Conservation (phyloP, 2,329 filamentous ascomycete species). For the Calonectria henricotiae region DNA sequence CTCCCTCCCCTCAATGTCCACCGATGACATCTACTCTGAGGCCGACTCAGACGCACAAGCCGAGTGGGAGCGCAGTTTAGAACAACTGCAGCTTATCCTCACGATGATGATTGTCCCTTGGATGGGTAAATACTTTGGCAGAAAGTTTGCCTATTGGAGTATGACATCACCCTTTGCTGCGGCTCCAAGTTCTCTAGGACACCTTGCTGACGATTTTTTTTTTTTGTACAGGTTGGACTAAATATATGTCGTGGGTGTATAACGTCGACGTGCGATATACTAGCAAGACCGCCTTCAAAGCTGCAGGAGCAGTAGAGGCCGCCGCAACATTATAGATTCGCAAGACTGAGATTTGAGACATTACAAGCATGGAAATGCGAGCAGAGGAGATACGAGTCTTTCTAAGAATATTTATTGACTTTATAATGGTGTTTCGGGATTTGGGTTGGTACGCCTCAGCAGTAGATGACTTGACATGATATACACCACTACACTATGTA, state of each 20-base stretch:
- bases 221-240: slow-evolving; percentile 82
- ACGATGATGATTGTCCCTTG: slow-evolving; percentile 97
- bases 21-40: slow-evolving; percentile 72
- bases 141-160: slow-evolving; percentile 98
- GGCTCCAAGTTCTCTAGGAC: not conserved
- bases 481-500: slow-evolving; percentile 14
- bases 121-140: slow-evolving; percentile 93
- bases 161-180: slow-evolving; percentile 57
- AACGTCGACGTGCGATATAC: slow-evolving; percentile 80
- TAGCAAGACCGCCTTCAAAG: slow-evolving; percentile 76
- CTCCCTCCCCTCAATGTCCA: slow-evolving; percentile 76
- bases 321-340: slow-evolving; percentile 67
- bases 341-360: not conserved
- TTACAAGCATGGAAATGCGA: slow-evolving; percentile 20
- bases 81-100: slow-evolving; percentile 92
- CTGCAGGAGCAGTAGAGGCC: slow-evolving; percentile 75
- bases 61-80: slow-evolving; percentile 95
- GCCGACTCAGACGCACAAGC: slow-evolving; percentile 88
- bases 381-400: slow-evolving; percentile 16
- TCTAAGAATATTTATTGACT: slow-evolving; percentile 39
- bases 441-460: slow-evolving; percentile 38
- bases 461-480: slow-evolving; percentile 40
- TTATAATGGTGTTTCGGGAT: slow-evolving; percentile 48
- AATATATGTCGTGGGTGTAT: slow-evolving; percentile 96
- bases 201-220: slow-evolving; percentile 37